phyloP scores from a whole-genome alignment of 192 early-diverging fungal genomes.

The Podila epicladia region DNA sequence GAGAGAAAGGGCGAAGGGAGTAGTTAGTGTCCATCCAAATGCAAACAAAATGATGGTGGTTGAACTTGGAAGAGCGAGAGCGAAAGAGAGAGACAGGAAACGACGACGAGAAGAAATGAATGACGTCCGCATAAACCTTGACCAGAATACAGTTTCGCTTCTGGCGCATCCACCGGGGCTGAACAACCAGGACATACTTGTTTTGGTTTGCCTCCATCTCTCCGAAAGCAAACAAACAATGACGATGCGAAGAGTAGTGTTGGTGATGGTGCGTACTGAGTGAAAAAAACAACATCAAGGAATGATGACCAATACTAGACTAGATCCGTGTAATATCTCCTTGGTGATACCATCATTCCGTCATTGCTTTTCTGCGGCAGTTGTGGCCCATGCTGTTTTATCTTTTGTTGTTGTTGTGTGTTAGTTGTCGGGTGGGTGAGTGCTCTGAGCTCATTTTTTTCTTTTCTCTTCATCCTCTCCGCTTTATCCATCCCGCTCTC shows the following conservation, averaged over 20 bases:
- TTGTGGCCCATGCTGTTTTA: too few relatives aligned
- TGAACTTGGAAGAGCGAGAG: not conserved
- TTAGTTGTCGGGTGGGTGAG: too few relatives aligned
- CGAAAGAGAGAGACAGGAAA: not conserved
- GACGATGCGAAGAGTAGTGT: not conserved
- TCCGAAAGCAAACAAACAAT: not conserved
- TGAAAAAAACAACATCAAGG: not conserved
- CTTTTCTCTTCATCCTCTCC: not conserved
- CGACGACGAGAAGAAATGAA: not conserved
- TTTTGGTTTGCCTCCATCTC: conserved; percentile 1
- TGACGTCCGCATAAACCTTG: not conserved
- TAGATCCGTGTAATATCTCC: too few relatives aligned
- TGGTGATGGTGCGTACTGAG: too few relatives aligned
- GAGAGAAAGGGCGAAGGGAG: not conserved
- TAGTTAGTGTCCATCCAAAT: not conserved
- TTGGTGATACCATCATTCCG: too few relatives aligned
- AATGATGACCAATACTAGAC: not conserved
- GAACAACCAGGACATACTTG: not conserved
- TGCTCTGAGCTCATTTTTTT: too few relatives aligned
- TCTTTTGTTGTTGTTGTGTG: too few relatives aligned
- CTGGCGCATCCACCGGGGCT: too few relatives aligned
- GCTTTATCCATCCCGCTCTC: too few relatives aligned
- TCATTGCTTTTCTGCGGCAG: too few relatives aligned
- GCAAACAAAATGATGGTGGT: not conserved
- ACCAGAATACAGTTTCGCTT: not conserved